phyloP scores from a whole-genome alignment of 768 basidiomycete genomes.

The Suillus subaureus region DNA sequence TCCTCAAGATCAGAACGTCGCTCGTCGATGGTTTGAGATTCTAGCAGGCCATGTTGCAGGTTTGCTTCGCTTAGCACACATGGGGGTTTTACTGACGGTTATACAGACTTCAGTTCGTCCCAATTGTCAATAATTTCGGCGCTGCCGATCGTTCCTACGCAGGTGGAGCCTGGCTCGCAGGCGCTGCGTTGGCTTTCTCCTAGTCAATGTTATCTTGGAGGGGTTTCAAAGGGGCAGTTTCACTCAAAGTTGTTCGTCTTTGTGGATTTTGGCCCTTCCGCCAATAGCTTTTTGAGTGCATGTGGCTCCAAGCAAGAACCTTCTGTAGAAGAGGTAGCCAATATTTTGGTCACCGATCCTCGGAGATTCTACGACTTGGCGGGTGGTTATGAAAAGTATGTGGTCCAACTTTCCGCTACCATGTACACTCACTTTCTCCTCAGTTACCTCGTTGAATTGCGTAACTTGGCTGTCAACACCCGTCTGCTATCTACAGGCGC shows the following conservation, averaged over 20 bases:
- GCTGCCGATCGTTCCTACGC: slow-evolving; percentile 68
- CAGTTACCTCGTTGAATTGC: slow-evolving; percentile 83
- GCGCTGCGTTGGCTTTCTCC: slow-evolving; percentile 55
- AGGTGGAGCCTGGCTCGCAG: slow-evolving; percentile 28
- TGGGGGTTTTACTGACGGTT: slow-evolving; percentile 6
- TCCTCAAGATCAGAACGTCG: slow-evolving; percentile 54
- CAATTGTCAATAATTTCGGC: slow-evolving; percentile 62
- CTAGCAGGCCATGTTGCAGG: slow-evolving; percentile 65
- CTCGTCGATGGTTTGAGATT: slow-evolving; percentile 66
- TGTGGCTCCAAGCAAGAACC: slow-evolving; percentile 91
- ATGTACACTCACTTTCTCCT: not conserved
- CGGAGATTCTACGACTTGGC: slow-evolving; percentile 70
- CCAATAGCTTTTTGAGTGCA: slow-evolving; percentile 81
- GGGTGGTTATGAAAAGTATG: slow-evolving; percentile 69
- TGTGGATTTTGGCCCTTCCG: slow-evolving; percentile 82
- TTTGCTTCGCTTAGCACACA: slow-evolving; percentile 32
- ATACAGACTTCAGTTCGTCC: slow-evolving; percentile 55
- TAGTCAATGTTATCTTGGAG: slow-evolving; percentile 69
- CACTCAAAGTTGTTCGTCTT: slow-evolving; percentile 86
- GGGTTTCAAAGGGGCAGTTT: slow-evolving; percentile 53
- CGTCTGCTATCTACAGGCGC: slow-evolving; percentile 49
- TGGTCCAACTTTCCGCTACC: slow-evolving; percentile 6
- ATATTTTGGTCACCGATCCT: slow-evolving; percentile 69
- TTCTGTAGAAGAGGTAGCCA: slow-evolving; percentile 78
- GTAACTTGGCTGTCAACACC: slow-evolving; percentile 82